Evolutionary conservation across 257 asterid genomes (phyloP).

Genomic region (Jaltomata sinuosa): DNA sequence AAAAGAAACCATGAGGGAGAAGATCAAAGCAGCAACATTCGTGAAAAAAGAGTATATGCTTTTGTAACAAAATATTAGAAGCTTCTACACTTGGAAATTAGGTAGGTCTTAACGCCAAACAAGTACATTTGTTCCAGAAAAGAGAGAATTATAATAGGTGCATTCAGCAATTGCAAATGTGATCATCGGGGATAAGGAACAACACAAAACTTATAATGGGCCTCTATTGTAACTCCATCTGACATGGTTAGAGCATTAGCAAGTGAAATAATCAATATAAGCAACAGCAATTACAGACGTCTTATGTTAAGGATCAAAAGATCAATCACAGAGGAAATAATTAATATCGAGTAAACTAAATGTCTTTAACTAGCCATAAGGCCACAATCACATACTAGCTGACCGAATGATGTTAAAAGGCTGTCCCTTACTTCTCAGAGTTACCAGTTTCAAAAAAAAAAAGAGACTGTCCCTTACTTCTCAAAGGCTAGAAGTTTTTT

Average conservation of each 20-base stretch:
- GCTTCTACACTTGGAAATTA: neutral
- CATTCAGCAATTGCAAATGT: neutral
- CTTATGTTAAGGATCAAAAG: neutral
- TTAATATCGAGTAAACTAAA: neutral
- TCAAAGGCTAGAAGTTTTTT: slow-evolving; percentile 71
- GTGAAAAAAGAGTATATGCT: neutral
- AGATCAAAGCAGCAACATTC: neutral
- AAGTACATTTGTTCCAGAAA: neutral
- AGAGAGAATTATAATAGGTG: neutral
- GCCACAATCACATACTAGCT: neutral
- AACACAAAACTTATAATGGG: neutral
- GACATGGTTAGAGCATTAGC: neutral
- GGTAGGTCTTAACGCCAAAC: neutral
- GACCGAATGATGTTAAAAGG: neutral
- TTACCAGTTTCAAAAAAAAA: too few species aligned
- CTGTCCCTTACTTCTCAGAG: slow-evolving; percentile 71
- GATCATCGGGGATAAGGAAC: neutral
- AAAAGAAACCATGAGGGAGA: neutral
- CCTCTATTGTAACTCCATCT: neutral
- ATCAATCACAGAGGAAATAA: neutral
- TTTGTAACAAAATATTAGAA: neutral
- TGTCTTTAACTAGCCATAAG: neutral
- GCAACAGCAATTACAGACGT: neutral
- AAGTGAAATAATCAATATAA: neutral
- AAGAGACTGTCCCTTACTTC: slow-evolving; percentile 55